These are phyloP conservation scores for Euphorbia lathyris DNA, from an alignment of 345 rosid species.

Conservation along the genomic window DNA sequence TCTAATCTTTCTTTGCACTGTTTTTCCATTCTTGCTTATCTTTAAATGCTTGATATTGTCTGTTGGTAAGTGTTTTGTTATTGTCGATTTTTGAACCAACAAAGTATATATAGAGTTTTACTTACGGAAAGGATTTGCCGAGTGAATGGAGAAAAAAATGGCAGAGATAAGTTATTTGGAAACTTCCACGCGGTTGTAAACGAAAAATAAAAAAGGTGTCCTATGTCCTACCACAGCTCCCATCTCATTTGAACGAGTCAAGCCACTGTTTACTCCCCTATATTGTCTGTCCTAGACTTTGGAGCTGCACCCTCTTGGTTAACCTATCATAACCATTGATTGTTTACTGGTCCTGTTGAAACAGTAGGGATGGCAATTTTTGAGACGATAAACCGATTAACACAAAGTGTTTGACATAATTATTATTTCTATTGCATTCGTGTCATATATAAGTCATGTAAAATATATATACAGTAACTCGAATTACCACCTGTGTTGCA, in stretches of 20 bases:
- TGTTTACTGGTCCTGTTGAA: neutral
- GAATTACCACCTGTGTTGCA: too few relatives aligned
- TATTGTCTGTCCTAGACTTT: neutral
- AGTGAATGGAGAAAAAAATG: slow-evolving; percentile 49
- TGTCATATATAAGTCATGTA: too few relatives aligned
- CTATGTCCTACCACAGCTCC: neutral
- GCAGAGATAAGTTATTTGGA: slow-evolving; percentile 10
- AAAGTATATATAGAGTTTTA: slow-evolving; percentile 7
- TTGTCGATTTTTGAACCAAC: neutral
- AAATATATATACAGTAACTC: too few relatives aligned
- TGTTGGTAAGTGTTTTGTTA: neutral
- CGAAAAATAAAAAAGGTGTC: neutral
- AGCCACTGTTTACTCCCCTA: neutral
- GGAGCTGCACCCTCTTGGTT: slow-evolving; percentile 2
- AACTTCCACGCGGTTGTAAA: slow-evolving; percentile 52
- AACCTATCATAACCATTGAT: neutral
- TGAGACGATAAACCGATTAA: too few relatives aligned
- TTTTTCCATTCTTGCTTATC: slow-evolving; percentile 30
- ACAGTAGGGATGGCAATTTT: too few relatives aligned
- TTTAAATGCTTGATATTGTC: neutral
- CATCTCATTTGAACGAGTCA: slow-evolving; percentile 43
- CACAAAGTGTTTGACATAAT: too few relatives aligned
- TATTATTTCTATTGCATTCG: too few relatives aligned
- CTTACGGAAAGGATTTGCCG: slow-evolving; percentile 34
- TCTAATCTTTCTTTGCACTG: slow-evolving; percentile 18